Conservation (phyloP, 2,329 filamentous ascomycete species). For the Dactylellina leptospora region DNA sequence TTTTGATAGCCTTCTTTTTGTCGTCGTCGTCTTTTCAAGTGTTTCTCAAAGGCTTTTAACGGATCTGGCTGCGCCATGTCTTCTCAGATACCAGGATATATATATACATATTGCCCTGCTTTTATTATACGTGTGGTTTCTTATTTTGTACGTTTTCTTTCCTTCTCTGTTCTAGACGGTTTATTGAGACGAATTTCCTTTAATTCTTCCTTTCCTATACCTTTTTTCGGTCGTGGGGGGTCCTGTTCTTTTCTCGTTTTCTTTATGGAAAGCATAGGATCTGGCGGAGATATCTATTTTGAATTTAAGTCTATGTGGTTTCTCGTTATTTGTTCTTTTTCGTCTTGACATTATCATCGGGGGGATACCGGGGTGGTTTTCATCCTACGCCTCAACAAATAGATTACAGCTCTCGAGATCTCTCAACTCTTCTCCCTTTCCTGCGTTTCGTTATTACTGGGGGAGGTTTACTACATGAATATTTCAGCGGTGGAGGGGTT, state of each 20-base stretch:
- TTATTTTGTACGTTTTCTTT: slow-evolving; percentile 8
- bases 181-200: slow-evolving; percentile 51
- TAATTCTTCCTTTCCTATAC: slow-evolving; percentile 13
- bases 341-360: background rate
- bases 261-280: slow-evolving; percentile 28
- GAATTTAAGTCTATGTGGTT: slow-evolving; percentile 4
- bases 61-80: slow-evolving; percentile 45
- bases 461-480: background rate
- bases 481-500: slow-evolving; percentile 20
- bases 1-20: slow-evolving; percentile 37
- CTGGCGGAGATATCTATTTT: slow-evolving; percentile 12
- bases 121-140: slow-evolving; percentile 1
- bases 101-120: no score
- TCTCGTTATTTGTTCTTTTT: slow-evolving; percentile 1
- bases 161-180: slow-evolving; percentile 33
- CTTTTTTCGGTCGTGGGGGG: background rate
- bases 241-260: slow-evolving; percentile 25
- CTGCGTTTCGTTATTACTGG: background rate
- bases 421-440: slow-evolving; percentile 9
- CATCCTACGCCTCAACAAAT: slow-evolving; percentile 14
- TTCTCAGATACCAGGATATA: slow-evolving; percentile 52
- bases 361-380: no score
- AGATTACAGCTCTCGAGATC: slow-evolving; percentile 31
- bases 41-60: slow-evolving; percentile 21
- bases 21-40: background rate